Conservation (phyloP, 495 filamentous ascomycete species). For the Penicillium malachiteum region DNA sequence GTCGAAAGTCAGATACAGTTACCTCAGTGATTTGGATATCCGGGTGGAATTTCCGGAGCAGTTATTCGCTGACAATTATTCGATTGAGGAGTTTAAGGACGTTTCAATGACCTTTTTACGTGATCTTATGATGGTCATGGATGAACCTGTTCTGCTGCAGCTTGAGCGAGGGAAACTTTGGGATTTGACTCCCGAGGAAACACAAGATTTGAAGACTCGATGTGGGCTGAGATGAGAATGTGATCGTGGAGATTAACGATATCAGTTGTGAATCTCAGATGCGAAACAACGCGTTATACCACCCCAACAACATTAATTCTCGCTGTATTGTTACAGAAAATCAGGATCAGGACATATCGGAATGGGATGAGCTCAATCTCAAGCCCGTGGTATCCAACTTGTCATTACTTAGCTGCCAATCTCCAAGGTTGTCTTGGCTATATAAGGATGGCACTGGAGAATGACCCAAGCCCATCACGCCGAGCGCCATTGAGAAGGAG, state of each 20-base stretch:
- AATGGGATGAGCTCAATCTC: no score
- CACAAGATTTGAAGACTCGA: constrained; percentile 28
- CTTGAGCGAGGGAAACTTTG: constrained; percentile 43
- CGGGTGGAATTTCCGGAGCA: neutral
- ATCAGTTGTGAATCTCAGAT: neutral
- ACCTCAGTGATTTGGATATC: constrained; percentile 11
- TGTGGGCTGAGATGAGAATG: constrained; percentile 25
- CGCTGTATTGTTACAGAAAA: no score
- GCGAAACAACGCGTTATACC: neutral
- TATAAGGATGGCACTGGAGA: no score
- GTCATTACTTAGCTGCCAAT: no score
- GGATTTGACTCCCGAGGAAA: constrained; percentile 36
- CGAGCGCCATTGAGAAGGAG: no score
- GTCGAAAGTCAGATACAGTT: constrained; percentile 12
- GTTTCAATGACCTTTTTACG: constrained; percentile 29
- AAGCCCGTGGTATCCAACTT: no score
- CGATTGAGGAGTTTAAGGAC: constrained; percentile 22
- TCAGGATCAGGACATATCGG: no score
- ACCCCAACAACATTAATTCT: neutral
- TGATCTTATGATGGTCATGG: constrained; percentile 36
- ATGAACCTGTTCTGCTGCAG: constrained; percentile 43
- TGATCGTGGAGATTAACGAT: neutral
- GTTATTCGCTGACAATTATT: constrained; percentile 8
- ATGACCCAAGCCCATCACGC: no score
- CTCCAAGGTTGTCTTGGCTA: no score